Base-by-base conservation (phyloP, 225 moss, liverwort and hornwort species). In the Pseudisothecium myosuroides region DNA sequence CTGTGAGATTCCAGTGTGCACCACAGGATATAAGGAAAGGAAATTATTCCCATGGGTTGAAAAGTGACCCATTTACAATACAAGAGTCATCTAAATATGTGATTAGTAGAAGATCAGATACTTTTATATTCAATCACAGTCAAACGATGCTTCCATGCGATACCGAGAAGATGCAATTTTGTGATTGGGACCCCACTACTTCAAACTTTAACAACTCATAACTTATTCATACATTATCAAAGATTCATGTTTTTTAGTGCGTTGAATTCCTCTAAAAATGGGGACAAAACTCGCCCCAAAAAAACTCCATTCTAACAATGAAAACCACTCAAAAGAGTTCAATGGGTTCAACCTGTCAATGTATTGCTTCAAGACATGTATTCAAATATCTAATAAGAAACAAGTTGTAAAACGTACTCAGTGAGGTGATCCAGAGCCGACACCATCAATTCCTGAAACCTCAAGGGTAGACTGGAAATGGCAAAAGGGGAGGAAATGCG, bases 391-490 rank as follows among this genome's bases (percentile, higher is more conserved):
- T 58, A 26, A 32, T 31, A 39, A 83, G 49, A 83, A 55, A 67
- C 17, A 39, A 59, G 31, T 54, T n/a, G 41, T 7, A 13, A 80
- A 65, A 87, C 81, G 29, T 93, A 96, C 96, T 98, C 98, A 74
- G 93, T 92, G 85, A 98, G 96, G 83, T 98, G 96, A 91, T 98
- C 97, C 90, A 96, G 93, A 62, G 98, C 94, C 59, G 95, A 91
- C 80, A 93, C 96, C 90, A 97, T 93, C 95, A 97, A 94, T 41
- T 95, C 95, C 85, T 95, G 96, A 86, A 96, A 97, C 39, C 98
- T 91, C 84, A 98, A 58, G 18, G 98, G 98, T 41, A 98, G 90
- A 64, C 94, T 94, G 60, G 98, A 98, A 90, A 98, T 96, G 84
- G 98, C 93, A 85, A 95, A 97, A 27, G 96, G 93, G 22, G 98